Percentiles rank a stretch among this genome's conserved stretches.
Evolutionary conservation across 495 filamentous ascomycete genomes (phyloP).

Genomic region (Talaromyces ruber): DNA sequence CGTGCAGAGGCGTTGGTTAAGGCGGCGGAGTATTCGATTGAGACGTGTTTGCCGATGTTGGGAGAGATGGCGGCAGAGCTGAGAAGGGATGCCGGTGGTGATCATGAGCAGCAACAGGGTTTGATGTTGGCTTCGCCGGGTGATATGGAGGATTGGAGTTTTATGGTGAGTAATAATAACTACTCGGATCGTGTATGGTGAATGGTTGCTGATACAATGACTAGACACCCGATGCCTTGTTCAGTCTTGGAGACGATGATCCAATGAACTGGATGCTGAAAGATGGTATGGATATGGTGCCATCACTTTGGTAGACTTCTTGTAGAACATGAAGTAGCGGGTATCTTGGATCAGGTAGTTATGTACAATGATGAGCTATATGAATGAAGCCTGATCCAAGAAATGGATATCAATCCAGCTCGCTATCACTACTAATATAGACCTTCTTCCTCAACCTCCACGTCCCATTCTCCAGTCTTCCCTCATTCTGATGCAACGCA

Average conservation of each 20-base stretch:
- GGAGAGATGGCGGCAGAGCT: constrained; percentile 14
- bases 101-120: constrained; percentile 1
- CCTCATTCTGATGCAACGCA: constrained; percentile 22
- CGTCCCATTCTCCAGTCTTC: constrained; percentile 13
- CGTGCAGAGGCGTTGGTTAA: constrained; percentile 19
- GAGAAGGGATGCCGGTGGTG: not conserved
- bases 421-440: constrained; percentile 32
- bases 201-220: not conserved
- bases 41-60: constrained; percentile 23
- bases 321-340: not conserved
- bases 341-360: not conserved
- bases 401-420: constrained; percentile 24
- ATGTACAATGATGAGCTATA: not conserved
- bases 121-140: not conserved
- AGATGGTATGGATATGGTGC: not conserved
- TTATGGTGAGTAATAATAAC: constrained; percentile 13
- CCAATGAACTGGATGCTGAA: constrained; percentile 9
- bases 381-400: not conserved
- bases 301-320: not conserved
- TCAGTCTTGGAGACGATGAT: constrained; percentile 8
- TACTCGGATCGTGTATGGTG: not conserved
- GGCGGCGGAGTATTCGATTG: constrained; percentile 28
- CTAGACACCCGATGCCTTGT: constrained; percentile 7
- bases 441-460: constrained; percentile 41
- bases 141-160: constrained; percentile 15